phyloP scores from a whole-genome alignment of 306 rosid species.

The Trifolium fragiferum region DNA sequence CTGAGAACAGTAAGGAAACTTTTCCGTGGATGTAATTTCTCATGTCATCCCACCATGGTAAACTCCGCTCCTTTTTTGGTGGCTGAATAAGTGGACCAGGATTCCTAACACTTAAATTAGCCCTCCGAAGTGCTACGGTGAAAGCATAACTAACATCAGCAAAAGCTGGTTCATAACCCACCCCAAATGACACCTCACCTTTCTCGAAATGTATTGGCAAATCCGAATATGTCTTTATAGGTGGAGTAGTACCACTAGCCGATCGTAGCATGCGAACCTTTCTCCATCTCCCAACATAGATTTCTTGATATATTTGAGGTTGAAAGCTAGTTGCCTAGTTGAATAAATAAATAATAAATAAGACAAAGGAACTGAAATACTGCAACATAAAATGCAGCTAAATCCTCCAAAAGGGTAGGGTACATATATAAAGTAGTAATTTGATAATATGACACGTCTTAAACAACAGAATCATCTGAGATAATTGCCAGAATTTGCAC shows the following conservation, averaged over 20 bases:
- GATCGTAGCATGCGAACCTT: constrained; percentile 95
- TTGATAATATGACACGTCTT: constrained; percentile 4
- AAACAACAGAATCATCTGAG: constrained; percentile 35
- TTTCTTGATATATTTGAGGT: constrained; percentile 90
- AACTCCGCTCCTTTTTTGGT: constrained; percentile 87
- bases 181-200: constrained; percentile 88
- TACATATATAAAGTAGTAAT: constrained; percentile 4
- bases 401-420: not conserved
- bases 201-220: constrained; percentile 82
- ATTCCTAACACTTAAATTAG: constrained; percentile 76
- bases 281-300: constrained; percentile 92
- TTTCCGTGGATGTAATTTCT: constrained; percentile 95
- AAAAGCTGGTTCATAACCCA: constrained; percentile 92
- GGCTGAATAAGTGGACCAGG: constrained; percentile 62
- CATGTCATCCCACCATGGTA: constrained; percentile 99
- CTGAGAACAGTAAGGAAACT: constrained; percentile 68
- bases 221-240: constrained; percentile 83
- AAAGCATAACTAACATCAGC: constrained; percentile 96
- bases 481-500: not conserved
- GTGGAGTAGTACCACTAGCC: constrained; percentile 97
- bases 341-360: constrained; percentile 43
- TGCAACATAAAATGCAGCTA: constrained; percentile 1
- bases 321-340: constrained; percentile 94
- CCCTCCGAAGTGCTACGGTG: constrained; percentile 96
- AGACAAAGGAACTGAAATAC: constrained; percentile 40